These are phyloP conservation scores for Dentipellis sp. DNA, from an alignment of 768 basidiomycete genomes.

Conservation along the genomic window DNA sequence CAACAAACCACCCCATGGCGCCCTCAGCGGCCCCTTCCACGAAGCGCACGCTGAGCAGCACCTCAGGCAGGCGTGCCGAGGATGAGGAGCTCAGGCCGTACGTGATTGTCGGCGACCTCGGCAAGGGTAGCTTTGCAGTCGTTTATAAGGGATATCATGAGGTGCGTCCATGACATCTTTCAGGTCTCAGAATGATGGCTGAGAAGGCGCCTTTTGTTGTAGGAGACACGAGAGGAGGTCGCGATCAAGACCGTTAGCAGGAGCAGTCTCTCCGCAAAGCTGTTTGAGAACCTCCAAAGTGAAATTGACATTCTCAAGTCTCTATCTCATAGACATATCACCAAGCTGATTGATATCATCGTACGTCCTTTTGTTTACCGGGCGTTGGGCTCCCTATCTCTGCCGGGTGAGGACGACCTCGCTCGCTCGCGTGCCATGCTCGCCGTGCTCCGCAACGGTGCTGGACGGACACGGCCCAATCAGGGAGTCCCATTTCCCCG, in stretches of 20 bases:
- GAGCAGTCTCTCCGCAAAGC: constrained; percentile 80
- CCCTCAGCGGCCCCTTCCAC: background rate
- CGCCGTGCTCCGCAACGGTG: background rate
- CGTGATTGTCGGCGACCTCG: constrained; percentile 66
- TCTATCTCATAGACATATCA: constrained; percentile 88
- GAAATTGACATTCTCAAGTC: constrained; percentile 97
- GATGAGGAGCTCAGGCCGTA: constrained; percentile 73
- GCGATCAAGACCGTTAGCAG: constrained; percentile 94
- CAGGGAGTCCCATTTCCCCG: background rate
- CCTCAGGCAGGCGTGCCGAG: constrained; percentile 25
- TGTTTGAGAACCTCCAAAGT: constrained; percentile 95
- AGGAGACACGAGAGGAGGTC: constrained; percentile 74
- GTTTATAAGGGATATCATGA: constrained; percentile 92
- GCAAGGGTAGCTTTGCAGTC: constrained; percentile 91
- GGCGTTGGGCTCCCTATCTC: background rate
- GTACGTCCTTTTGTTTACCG: constrained; percentile 36
- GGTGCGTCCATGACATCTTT: constrained; percentile 34
- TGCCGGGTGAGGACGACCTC: too few relatives aligned
- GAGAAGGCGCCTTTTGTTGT: background rate
- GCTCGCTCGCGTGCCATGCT: background rate
- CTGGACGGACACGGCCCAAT: too few relatives aligned
- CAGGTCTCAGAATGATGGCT: too few relatives aligned
- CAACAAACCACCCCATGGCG: background rate
- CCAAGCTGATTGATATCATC: constrained; percentile 86
- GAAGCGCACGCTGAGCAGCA: background rate